phyloP scores from a whole-genome alignment of 495 filamentous ascomycete species.

The Penicillium antarcticum region DNA sequence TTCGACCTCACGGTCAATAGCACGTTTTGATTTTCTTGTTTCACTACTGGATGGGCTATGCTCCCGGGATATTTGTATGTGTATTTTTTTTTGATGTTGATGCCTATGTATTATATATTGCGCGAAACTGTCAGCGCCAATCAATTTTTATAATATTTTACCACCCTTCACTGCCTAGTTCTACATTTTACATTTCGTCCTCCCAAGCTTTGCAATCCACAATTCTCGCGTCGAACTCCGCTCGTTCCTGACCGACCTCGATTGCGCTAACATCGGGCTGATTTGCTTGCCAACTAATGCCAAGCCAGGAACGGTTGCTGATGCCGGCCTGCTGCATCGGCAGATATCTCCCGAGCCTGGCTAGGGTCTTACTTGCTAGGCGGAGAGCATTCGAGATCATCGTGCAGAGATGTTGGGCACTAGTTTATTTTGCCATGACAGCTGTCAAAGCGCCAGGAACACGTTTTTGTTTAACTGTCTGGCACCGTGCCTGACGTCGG shows the following conservation, averaged over 20 bases:
- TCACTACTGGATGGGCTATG: slow-evolving; percentile 10
- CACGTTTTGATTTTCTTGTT: slow-evolving; percentile 27
- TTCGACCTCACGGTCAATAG: slow-evolving; percentile 43
- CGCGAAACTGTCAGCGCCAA: slow-evolving; percentile 13
- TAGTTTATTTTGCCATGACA: slow-evolving; percentile 6
- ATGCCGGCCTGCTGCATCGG: slow-evolving; percentile 15
- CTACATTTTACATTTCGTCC: neutral
- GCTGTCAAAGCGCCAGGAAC: slow-evolving; percentile 6
- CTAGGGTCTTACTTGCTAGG: neutral
- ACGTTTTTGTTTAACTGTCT: slow-evolving; percentile 2
- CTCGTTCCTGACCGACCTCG: slow-evolving; percentile 7
- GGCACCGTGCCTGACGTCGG: neutral
- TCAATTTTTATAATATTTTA: neutral
- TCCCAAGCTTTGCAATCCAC: neutral
- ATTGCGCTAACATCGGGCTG: slow-evolving; percentile 23
- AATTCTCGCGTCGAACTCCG: neutral
- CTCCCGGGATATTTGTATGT: slow-evolving; percentile 13
- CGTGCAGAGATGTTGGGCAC: slow-evolving; percentile 22
- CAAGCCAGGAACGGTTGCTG: slow-evolving; percentile 25
- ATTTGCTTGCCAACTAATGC: slow-evolving; percentile 24
- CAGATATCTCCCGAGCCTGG: slow-evolving; percentile 13
- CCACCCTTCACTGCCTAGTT: slow-evolving; percentile 9
- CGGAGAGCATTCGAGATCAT: slow-evolving; percentile 17
- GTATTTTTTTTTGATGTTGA: slow-evolving; percentile 9
- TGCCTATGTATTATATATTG: slow-evolving; percentile 21